Base-by-base conservation (phyloP, 345 rosid species). In the Populus simonii region DNA sequence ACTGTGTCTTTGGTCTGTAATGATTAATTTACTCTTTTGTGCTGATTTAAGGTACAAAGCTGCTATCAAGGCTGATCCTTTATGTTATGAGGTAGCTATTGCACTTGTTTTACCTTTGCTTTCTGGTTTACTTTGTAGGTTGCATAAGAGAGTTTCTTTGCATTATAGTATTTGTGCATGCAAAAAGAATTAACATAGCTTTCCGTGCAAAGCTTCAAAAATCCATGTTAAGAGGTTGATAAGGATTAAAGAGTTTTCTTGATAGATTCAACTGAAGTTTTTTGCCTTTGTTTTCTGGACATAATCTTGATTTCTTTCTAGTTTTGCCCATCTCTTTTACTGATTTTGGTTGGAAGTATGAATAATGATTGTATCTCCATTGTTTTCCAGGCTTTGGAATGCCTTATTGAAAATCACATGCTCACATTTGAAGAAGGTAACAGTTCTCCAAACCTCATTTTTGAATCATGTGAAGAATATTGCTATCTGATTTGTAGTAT, bases 1-100 rank as follows among this genome's bases (percentile, higher is more conserved):
- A 65, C 2, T 1, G 20, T 67, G 55, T 29, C 31, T 16, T 36
- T 27, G 35, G 65, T 25, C 47, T 25, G 13, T 31, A 25, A 36
- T 69, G 23, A 43, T 66, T 27, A 15, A 70, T 73, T 66, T 81
- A 41, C 61, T 55, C 41, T 75, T n/a, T 74, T 75, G 33, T 84
- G 77, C 16, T 75, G 73, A 77, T 83, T 75, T 55, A 72, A 95
- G 99, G 99, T 95, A 92, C 82, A 92, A 96, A 89, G 97, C 95
- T 75, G 98, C 99, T 78, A 85, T 96, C 75, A 96, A 89, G 87
- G 97, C 98, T 68, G 99, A 96, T 86, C 98, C 99, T 63, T 85
- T 96, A 71, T 93, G 99, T 84, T 93, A 91, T 76, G 99, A 96
- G 98, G 99, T 92, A 91, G 74, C 38, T 16, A 27, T 72, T 51